Percentiles rank a stretch among this genome's conserved stretches.
phyloP scores from a whole-genome alignment of 306 rosid species.

The Quercus rubra region DNA sequence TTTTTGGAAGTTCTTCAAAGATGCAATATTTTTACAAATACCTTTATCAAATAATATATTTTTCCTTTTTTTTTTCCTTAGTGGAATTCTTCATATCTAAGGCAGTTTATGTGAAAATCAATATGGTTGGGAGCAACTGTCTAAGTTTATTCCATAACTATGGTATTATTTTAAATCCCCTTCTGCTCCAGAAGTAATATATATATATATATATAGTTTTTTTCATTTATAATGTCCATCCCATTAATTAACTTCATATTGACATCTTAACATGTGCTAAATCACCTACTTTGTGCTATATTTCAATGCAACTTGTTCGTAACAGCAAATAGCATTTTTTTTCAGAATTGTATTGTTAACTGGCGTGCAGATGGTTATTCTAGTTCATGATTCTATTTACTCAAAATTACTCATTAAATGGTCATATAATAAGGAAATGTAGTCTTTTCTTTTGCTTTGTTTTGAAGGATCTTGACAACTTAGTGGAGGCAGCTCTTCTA shows the following conservation, averaged over 20 bases:
- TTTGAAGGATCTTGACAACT: slow-evolving; percentile 84
- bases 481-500: slow-evolving; percentile 90
- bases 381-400: background rate
- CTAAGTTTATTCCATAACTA: background rate
- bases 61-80: background rate
- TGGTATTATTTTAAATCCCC: background rate
- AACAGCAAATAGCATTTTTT: background rate
- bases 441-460: background rate
- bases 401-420: background rate
- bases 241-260: background rate
- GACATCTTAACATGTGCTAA: background rate
- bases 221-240: background rate
- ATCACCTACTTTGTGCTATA: background rate
- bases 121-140: background rate
- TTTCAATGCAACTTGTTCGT: background rate
- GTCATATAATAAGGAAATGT: slow-evolving; percentile 11
- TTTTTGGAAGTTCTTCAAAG: background rate
- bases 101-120: background rate
- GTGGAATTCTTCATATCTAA: background rate
- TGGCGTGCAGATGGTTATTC: background rate
- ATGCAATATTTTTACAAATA: background rate
- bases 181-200: background rate
- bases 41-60: background rate
- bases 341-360: background rate
- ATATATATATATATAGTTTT: background rate